phyloP scores from a whole-genome alignment of 2,329 filamentous ascomycete genomes.

The Penicillium crustosum region DNA sequence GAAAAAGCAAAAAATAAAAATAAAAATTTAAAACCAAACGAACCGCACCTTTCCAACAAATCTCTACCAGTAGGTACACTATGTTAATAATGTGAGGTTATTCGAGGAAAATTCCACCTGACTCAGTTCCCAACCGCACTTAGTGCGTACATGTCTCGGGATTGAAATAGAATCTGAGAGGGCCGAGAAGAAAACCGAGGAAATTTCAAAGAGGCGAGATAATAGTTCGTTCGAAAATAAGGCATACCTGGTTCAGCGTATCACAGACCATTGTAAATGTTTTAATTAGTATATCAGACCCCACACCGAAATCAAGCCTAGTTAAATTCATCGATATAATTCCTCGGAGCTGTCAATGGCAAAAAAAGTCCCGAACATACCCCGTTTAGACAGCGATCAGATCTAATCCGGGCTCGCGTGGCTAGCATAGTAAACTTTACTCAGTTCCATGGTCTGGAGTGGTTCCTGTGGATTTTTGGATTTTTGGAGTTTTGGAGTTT shows the following conservation, averaged over 20 bases:
- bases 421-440: background rate
- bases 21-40: background rate
- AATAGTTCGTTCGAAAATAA: background rate
- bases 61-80: background rate
- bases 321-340: background rate
- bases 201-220: background rate
- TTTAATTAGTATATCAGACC: background rate
- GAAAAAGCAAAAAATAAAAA: background rate
- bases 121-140: background rate
- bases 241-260: background rate
- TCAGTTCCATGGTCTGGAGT: conserved; percentile 1
- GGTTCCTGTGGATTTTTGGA: background rate
- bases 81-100: too few species aligned
- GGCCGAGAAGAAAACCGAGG: background rate
- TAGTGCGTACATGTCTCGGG: background rate
- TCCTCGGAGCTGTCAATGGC: background rate
- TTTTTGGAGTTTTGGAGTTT: background rate
- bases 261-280: background rate
- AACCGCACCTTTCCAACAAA: background rate
- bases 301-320: background rate
- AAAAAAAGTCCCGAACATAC: conserved; percentile 14
- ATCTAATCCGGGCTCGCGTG: conserved; percentile 17
- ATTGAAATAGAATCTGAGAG: background rate
- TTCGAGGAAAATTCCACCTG: background rate
- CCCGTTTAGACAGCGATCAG: conserved; percentile 7